Evolutionary conservation across 129 eudicot genomes (phyloP), one percentile per base, ranked within the genome.

Genomic region (Centella asiatica): DNA sequence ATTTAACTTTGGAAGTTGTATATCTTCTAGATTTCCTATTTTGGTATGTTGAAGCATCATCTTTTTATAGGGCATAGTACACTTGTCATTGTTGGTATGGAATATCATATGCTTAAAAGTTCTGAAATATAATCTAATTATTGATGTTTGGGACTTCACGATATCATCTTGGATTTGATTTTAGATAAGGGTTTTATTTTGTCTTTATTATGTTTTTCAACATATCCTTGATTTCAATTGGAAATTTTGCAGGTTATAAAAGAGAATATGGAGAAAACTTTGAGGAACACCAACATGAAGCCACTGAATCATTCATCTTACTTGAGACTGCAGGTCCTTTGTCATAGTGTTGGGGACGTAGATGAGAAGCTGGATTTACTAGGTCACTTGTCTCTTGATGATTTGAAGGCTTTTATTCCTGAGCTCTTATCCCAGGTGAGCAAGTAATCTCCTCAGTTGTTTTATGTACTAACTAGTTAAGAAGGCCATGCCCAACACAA

Each of bases 221-320:
- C 13, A 26, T 57, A 55, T 27, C 60, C 23, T 55, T 7, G 23
- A 7, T 32, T 44, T 15, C 33, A n/a, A 34, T 36, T n/a, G 44
- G 24, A 19, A 69, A 40, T 73, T 48, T 57, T 67, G 22, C 79
- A 90, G 97, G 94, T 90, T 60, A 78, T 92, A 61, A 92, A 87
- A 73, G 99, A 92, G 77, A 80, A 80, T 68, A 59, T 92, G 83
- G 96, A 87, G 72, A 87, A 96, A 78, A 78, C 65, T 62, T 72
- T 92, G 72, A 82, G 88, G 51, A 92, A 92, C 75, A 83, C 90
- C 58, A 92, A 92, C 75, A 87, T 92, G 95, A 92, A 92, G 82
- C 99, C 99, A 20, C 69, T 87, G 33, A 76, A 62, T 67, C 92
- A 92, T 80, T 68, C 96, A 45, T 70, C 86, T 1, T 92, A 92